Evolutionary conservation across 768 basidiomycete species (phyloP).

Genomic region (Mycena latifolia): DNA sequence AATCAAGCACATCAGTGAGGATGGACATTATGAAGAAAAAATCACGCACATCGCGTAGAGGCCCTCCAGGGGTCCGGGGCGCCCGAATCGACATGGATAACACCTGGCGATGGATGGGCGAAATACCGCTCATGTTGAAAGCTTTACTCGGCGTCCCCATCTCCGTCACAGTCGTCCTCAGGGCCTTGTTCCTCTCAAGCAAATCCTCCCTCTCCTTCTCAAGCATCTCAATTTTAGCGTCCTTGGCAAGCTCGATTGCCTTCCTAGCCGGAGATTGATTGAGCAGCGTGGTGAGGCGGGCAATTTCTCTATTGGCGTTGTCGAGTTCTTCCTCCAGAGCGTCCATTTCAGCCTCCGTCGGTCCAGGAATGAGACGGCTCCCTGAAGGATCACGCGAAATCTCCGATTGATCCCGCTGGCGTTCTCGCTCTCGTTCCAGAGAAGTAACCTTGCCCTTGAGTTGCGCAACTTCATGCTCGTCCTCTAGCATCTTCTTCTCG

Average conservation of each 20-base stretch:
- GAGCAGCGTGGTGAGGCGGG: slow-evolving; percentile 72
- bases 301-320: slow-evolving; percentile 81
- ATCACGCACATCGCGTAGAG: slow-evolving; percentile 78
- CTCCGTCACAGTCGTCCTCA: slow-evolving; percentile 65
- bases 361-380: slow-evolving; percentile 45
- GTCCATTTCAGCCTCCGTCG: slow-evolving; percentile 68
- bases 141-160: slow-evolving; percentile 70
- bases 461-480: slow-evolving; percentile 65
- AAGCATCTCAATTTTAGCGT: slow-evolving; percentile 79
- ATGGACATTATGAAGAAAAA: neutral
- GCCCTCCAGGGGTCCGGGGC: slow-evolving; percentile 84
- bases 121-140: slow-evolving; percentile 69
- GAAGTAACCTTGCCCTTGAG: slow-evolving; percentile 64
- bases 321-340: slow-evolving; percentile 83
- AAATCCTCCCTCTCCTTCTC: slow-evolving; percentile 84
- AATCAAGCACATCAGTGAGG: slow-evolving; percentile 6
- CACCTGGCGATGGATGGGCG: slow-evolving; percentile 82
- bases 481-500: slow-evolving; percentile 76
- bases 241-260: slow-evolving; percentile 83
- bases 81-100: slow-evolving; percentile 75
- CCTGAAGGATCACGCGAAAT: slow-evolving; percentile 42
- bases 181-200: slow-evolving; percentile 73
- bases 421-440: slow-evolving; percentile 71
- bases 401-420: slow-evolving; percentile 47
- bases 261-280: slow-evolving; percentile 81